These are phyloP conservation scores for Kockovaella imperatae DNA, from an alignment of 768 basidiomycete species.

Conservation along the genomic window DNA sequence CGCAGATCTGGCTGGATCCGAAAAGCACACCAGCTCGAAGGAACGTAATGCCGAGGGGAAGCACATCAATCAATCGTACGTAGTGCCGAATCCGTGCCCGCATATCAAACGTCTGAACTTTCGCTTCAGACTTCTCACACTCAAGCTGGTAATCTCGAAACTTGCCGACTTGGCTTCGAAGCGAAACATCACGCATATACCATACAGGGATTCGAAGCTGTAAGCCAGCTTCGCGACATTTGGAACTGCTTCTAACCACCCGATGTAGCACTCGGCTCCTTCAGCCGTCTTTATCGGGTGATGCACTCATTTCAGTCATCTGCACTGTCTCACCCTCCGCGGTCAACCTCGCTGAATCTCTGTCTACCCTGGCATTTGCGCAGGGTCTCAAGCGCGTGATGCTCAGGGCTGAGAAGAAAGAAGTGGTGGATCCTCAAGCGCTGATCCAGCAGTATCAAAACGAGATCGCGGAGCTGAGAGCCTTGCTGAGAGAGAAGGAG, in stretches of 20 bases:
- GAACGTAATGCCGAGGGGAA: conserved; percentile 92
- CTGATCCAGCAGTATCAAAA: conserved; percentile 88
- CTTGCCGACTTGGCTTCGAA: conserved; percentile 69
- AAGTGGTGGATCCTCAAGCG: conserved; percentile 85
- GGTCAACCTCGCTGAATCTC: conserved; percentile 69
- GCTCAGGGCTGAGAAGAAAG: conserved; percentile 82
- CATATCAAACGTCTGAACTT: neutral
- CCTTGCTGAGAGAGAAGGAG: conserved; percentile 45
- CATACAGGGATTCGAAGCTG: conserved; percentile 90
- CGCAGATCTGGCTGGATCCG: conserved; percentile 79
- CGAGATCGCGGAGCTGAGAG: conserved; percentile 85
- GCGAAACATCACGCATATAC: conserved; percentile 64
- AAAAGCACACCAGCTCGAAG: conserved; percentile 90
- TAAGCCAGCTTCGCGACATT: conserved; percentile 10
- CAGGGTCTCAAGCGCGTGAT: conserved; percentile 84
- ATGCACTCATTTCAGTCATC: conserved; percentile 90
- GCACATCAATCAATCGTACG: conserved; percentile 69
- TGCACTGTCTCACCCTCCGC: conserved; percentile 88
- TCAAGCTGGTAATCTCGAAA: conserved; percentile 86
- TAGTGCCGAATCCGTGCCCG: neutral
- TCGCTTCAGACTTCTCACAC: conserved; percentile 64
- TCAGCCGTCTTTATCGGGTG: conserved; percentile 88
- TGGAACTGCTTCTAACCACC: neutral
- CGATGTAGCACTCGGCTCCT: conserved; percentile 63
- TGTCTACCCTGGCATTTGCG: conserved; percentile 84